Evolutionary conservation across 2,329 filamentous ascomycete genomes (phyloP), one percentile per base, ranked within the genome.

Genomic region (Clonostachys rosea): DNA sequence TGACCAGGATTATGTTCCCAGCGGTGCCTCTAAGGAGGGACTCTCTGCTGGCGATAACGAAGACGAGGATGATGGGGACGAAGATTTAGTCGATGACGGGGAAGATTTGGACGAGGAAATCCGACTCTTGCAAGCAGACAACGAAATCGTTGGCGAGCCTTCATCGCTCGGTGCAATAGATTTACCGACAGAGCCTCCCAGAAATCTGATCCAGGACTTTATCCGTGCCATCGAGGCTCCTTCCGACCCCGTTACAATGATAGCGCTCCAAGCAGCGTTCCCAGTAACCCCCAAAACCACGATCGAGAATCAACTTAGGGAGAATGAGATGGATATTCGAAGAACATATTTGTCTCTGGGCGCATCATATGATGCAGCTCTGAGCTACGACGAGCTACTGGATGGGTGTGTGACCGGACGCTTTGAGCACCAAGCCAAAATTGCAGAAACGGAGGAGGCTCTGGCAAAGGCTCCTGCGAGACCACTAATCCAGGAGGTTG

Each of bases 191-290:
- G 24, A 30, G 24, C 24, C 24, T 30, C 8, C 24, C 24, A 30
- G 24, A 30, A 34, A 16, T 35, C 16, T 17, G 24, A 16, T n/a
- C 14, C 34, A 45, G n/a, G 34, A 20, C 30, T 20, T 33, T 33
- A 16, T 43, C 37, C 37, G 17, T 43, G 30, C 43, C n/a, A n/a
- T 17, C 20, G 37, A 8, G 20, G n/a, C 13, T n/a, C 34, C 41
- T 33, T 44, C n/a, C 46, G 17, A n/a, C 34, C 39, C 45, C 11
- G 39, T 43, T 5, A 20, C 40, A 11, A 42, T 47, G 16, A 17
- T 17, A 33, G 60, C 65, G n/a, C 54, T 76, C 3, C 66, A 61
- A 40, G 55, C 59, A 14, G 72, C 74, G 0, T 79, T 76, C 40
- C 75, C 75, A 3, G 54, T 58, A 7, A 67, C 64, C 9, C 57